Evolutionary conservation across 2,329 filamentous ascomycete species (phyloP).

Genomic region (Colletotrichum costaricense): DNA sequence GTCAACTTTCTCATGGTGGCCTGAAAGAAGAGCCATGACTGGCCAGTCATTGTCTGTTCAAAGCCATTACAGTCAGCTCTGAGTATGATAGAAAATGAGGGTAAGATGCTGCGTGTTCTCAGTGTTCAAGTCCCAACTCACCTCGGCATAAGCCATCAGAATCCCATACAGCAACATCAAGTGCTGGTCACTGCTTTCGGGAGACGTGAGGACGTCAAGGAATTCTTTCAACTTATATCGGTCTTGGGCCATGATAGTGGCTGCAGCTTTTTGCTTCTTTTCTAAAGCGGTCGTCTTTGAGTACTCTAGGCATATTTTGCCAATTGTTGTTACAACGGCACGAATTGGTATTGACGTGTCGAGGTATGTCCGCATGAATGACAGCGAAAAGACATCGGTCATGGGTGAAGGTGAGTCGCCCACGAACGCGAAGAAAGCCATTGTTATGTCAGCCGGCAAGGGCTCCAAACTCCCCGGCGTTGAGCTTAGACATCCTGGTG

Average conservation of each 20-base stretch:
- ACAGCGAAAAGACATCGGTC: slow-evolving; percentile 22
- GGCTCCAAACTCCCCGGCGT: neutral
- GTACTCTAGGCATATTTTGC: slow-evolving; percentile 4
- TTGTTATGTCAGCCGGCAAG: neutral
- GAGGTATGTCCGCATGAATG: slow-evolving; percentile 20
- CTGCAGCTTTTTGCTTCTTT: neutral
- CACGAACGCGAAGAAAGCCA: slow-evolving; percentile 24
- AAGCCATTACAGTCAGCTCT: neutral
- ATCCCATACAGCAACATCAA: slow-evolving; percentile 20
- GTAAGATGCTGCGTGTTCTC: neutral
- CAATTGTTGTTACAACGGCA: slow-evolving; percentile 7
- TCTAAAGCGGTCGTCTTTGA: neutral
- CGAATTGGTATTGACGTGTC: slow-evolving; percentile 12
- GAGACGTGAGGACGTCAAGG: slow-evolving; percentile 7
- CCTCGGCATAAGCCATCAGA: slow-evolving; percentile 17
- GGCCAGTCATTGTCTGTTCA: slow-evolving; percentile 11
- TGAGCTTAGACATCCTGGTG: neutral
- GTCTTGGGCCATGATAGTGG: neutral
- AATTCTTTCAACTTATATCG: neutral
- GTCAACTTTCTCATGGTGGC: neutral
- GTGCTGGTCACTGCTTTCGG: slow-evolving; percentile 13
- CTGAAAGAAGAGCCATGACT: slow-evolving; percentile 10
- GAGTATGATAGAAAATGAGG: neutral
- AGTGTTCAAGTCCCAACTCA: neutral
- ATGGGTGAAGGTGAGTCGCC: slow-evolving; percentile 23